Conservation (phyloP, 2,329 filamentous ascomycete genomes). For the Colletotrichum sp. region DNA sequence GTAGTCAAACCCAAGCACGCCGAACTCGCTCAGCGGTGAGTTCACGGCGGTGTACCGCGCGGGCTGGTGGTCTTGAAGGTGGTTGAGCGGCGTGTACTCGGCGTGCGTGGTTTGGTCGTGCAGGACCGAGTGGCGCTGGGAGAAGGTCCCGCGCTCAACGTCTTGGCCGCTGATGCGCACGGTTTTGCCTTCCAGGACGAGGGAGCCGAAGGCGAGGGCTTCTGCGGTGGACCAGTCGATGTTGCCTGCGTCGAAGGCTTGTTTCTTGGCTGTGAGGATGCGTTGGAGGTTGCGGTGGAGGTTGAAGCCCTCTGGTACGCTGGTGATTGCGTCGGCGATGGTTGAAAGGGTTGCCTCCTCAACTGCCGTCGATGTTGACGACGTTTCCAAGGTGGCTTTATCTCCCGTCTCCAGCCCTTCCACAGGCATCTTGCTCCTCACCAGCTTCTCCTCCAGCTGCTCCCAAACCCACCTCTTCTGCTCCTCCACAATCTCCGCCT, state of each 20-base stretch:
- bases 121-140: constrained; percentile 93
- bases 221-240: constrained; percentile 99
- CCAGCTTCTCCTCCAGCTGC: constrained; percentile 97
- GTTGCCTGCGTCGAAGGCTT: constrained; percentile 87
- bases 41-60: constrained; percentile 95
- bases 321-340: constrained; percentile 81
- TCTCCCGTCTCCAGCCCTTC: constrained; percentile 62
- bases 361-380: constrained; percentile 73
- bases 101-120: constrained; percentile 95
- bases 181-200: constrained; percentile 92
- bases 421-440: constrained; percentile 92
- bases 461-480: constrained; percentile 99
- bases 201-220: constrained; percentile 89
- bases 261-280: constrained; percentile 86
- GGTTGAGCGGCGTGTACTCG: constrained; percentile 89
- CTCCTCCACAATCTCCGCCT: constrained; percentile 95
- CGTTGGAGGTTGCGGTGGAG: constrained; percentile 96
- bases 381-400: constrained; percentile 57
- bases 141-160: constrained; percentile 99
- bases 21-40: constrained; percentile 78
- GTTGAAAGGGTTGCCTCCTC: constrained; percentile 74
- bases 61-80: constrained; percentile 81
- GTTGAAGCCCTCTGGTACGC: constrained; percentile 81
- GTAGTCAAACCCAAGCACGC: constrained; percentile 93
- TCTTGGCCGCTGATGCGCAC: constrained; percentile 98